phyloP scores from a whole-genome alignment of 2,329 filamentous ascomycete species.

The Geosmithia flava region DNA sequence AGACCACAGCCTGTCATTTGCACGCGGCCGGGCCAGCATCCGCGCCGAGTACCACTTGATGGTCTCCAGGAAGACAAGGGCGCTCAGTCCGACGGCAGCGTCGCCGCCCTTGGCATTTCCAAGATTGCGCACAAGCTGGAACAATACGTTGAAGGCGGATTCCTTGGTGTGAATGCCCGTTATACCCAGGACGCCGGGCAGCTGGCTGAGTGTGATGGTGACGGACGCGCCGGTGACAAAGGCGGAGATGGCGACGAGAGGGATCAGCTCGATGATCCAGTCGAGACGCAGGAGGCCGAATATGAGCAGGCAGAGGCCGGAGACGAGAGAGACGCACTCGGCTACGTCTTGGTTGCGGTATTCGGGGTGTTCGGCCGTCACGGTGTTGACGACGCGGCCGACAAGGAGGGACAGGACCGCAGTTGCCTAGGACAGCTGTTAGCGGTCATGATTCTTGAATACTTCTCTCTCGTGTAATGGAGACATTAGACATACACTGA shows the following conservation, averaged over 20 bases:
- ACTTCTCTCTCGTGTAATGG: neutral
- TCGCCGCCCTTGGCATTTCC: conserved; percentile 46
- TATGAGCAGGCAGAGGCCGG: conserved; percentile 34
- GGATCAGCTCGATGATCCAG: conserved; percentile 42
- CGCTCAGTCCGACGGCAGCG: conserved; percentile 61
- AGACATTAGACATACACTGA: conserved; percentile 46
- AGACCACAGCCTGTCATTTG: conserved; percentile 59
- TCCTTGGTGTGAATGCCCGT: conserved; percentile 32
- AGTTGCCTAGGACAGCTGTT: conserved; percentile 38
- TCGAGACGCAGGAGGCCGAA: conserved; percentile 37
- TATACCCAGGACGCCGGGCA: conserved; percentile 38
- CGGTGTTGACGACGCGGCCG: conserved; percentile 31
- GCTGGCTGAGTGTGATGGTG: conserved; percentile 36
- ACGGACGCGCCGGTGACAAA: conserved; percentile 42
- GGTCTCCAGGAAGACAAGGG: conserved; percentile 54
- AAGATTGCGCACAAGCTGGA: conserved; percentile 34
- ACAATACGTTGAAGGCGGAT: conserved; percentile 34
- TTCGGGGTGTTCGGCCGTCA: conserved; percentile 21
- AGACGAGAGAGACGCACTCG: conserved; percentile 32
- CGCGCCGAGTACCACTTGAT: conserved; percentile 51
- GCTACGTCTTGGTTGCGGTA: conserved; percentile 29
- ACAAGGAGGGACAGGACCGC: conserved; percentile 40
- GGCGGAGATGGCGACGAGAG: conserved; percentile 36
- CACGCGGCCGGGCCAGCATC: conserved; percentile 54
- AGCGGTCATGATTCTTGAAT: too few relatives aligned